Evolutionary conservation across 2,329 filamentous ascomycete genomes (phyloP).

Genomic region (Exophiala lecanii-corni): DNA sequence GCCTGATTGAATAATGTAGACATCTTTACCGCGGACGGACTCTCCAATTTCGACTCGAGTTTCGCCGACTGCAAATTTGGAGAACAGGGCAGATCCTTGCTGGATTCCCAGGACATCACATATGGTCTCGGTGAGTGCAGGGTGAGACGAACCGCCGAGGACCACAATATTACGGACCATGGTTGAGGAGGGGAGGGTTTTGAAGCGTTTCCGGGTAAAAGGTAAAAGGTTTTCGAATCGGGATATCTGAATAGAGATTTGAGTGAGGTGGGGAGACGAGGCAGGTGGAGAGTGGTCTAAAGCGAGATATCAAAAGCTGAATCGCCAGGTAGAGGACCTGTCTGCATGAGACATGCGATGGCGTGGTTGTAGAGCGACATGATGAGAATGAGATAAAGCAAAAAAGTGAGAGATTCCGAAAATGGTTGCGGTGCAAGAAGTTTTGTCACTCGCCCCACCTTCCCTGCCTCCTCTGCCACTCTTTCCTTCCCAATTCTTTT

Average conservation of each 20-base stretch:
- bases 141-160: constrained; percentile 89
- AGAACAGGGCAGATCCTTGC: constrained; percentile 75
- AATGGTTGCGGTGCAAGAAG: constrained; percentile 4
- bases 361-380: constrained; percentile 12
- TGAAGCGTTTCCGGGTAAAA: neutral
- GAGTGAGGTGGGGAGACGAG: too few relatives aligned
- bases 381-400: constrained; percentile 5
- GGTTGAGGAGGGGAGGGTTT: neutral
- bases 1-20: constrained; percentile 95
- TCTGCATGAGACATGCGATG: constrained; percentile 5
- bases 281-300: neutral
- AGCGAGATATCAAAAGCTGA: neutral
- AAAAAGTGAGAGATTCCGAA: constrained; percentile 5
- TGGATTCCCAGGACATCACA: constrained; percentile 85
- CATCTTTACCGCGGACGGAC: constrained; percentile 95
- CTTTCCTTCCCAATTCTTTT: too few relatives aligned
- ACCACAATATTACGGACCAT: constrained; percentile 97
- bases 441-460: constrained; percentile 22
- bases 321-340: neutral
- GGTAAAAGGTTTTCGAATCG: neutral
- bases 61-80: constrained; percentile 93
- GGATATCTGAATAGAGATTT: too few relatives aligned
- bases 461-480: constrained; percentile 1
- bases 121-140: constrained; percentile 77
- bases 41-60: constrained; percentile 94